These are phyloP conservation scores for Suhomyces sp. DNA, from an alignment of 805 yeast species.

Conservation along the genomic window DNA sequence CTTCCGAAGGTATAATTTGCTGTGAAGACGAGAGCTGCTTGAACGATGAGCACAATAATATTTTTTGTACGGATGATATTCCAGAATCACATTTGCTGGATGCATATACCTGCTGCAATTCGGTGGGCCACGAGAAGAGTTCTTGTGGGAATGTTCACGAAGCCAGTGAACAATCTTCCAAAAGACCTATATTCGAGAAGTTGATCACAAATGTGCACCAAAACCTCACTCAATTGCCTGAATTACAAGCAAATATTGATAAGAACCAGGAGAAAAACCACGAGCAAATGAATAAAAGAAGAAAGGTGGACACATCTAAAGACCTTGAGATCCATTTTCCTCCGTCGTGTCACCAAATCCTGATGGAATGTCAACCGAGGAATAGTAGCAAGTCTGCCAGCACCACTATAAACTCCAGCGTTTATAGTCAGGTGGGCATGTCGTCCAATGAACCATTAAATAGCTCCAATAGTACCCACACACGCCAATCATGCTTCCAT, in stretches of 20 bases:
- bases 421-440: not conserved
- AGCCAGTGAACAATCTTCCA: constrained; percentile 22
- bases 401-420: not conserved
- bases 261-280: not conserved
- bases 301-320: constrained; percentile 5
- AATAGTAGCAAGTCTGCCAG: not conserved
- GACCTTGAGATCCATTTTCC: constrained; percentile 38
- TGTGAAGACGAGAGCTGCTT: constrained; percentile 5
- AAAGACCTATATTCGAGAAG: constrained; percentile 36
- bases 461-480: constrained; percentile 13
- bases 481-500: constrained; percentile 46
- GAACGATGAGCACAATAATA: not conserved
- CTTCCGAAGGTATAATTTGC: not conserved
- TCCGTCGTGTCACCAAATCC: constrained; percentile 30
- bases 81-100: not conserved
- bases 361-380: not conserved
- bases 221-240: constrained; percentile 18
- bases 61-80: not conserved
- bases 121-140: not conserved
- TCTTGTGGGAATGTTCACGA: not conserved
- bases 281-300: not conserved
- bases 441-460: not conserved
- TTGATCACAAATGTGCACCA: constrained; percentile 36
- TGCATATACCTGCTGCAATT: not conserved
- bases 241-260: not conserved